Base-by-base conservation (phyloP, 352 stramenopile genomes). In the Globisporangium heterothallicum region DNA sequence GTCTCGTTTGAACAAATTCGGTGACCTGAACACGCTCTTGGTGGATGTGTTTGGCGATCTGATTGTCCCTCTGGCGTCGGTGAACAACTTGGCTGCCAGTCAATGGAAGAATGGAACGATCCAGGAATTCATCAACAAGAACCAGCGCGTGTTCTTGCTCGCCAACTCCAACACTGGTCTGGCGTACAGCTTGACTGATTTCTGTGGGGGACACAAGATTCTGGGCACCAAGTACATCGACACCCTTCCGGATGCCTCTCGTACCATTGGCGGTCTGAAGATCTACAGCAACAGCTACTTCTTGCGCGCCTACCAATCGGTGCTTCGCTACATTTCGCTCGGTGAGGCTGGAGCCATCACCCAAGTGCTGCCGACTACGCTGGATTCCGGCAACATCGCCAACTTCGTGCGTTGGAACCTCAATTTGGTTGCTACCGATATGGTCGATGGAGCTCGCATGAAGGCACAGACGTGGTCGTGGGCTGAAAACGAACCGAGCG, bases 401-500 rank as follows among this genome's bases (percentile, higher is more conserved):
- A 59, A 68, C 19, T 81, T 75, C 29, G 62, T 81, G 43, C 61
- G 68, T 18, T 70, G 68, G 6, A 72, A 74, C 30, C 66, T 83
- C 32, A 87, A 87, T 54, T 61, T 87, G 19, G 42, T 85, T 8
- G 71, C 78, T 4, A 66, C 76, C 5, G 78, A 90, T 42, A 63
- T 63, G 35, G 49, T 90, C 24, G 75, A 86, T 40, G 73, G 71
- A 10, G 41, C 58, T 3, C 47, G 63, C 8, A 65, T 86, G 58
- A 58, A 67, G 4, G 74, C 75, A 0, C 66, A 84, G 62, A 61
- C 84, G 9, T 90, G 78, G 78, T 70, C 62, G 0, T 90, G 76
- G 72, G 78, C 78, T 1, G 48, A 69, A 26, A 71, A 79, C 42
- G 76, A 87, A 43, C 76, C 76, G 25, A 59, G 58, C 6, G 58